phyloP scores from a whole-genome alignment of 805 yeast genomes.

The Middelhovenomyces tepae region DNA sequence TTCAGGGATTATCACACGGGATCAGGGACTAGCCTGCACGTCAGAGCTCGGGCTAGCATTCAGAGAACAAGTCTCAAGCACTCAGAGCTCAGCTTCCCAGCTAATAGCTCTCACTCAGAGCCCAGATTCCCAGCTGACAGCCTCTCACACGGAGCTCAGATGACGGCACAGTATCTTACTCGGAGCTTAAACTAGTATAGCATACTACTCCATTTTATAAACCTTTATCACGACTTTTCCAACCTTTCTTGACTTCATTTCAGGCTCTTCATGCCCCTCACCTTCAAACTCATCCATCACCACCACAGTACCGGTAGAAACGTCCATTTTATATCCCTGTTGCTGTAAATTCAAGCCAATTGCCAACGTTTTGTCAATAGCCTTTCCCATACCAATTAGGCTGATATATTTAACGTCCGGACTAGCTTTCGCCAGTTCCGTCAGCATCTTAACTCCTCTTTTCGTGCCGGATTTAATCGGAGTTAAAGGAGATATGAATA shows the following conservation, averaged over 20 bases:
- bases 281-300: slow-evolving; percentile 60
- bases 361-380: slow-evolving; percentile 55
- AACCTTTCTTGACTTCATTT: slow-evolving; percentile 29
- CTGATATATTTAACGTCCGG: slow-evolving; percentile 39
- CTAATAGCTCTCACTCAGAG: too few relatives aligned
- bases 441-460: slow-evolving; percentile 46
- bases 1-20: too few relatives aligned
- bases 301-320: slow-evolving; percentile 53
- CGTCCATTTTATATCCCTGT: slow-evolving; percentile 44
- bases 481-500: slow-evolving; percentile 54
- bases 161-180: too few relatives aligned
- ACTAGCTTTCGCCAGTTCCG: slow-evolving; percentile 34
- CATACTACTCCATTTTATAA: slow-evolving; percentile 14
- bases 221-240: slow-evolving; percentile 39
- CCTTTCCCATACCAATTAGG: slow-evolving; percentile 68
- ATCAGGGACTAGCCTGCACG: too few relatives aligned
- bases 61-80: too few relatives aligned
- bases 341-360: slow-evolving; percentile 54
- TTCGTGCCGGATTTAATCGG: slow-evolving; percentile 71
- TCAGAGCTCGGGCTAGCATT: too few relatives aligned
- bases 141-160: too few relatives aligned
- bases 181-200: too few relatives aligned
- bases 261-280: slow-evolving; percentile 22
- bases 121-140: too few relatives aligned
- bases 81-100: too few relatives aligned